phyloP scores from a whole-genome alignment of 2,329 filamentous ascomycete genomes.

The Magnaporthales sp. region DNA sequence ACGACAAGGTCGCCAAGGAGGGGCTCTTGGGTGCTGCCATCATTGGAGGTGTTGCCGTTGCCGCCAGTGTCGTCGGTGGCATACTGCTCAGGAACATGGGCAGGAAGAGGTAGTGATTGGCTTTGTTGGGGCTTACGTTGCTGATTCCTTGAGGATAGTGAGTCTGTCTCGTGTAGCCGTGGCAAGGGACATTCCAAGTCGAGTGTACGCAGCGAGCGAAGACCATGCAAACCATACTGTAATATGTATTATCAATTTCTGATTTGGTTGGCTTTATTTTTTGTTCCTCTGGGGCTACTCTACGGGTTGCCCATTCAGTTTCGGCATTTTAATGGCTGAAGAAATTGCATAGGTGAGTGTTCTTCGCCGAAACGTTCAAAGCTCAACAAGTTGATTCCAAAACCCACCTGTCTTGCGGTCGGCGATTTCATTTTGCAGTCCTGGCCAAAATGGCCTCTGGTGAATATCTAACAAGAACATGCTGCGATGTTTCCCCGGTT shows the following conservation, averaged over 20 bases:
- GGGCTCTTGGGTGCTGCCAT: constrained; percentile 92
- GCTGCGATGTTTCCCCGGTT: background rate
- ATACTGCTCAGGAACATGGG: constrained; percentile 71
- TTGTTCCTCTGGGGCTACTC: background rate
- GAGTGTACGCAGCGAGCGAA: background rate
- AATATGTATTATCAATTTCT: background rate
- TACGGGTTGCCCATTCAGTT: background rate
- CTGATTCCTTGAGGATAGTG: background rate
- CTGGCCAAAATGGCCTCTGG: background rate
- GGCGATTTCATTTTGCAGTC: background rate
- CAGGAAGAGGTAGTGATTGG: constrained; percentile 41
- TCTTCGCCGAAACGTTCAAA: no score
- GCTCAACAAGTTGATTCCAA: no score
- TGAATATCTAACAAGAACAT: background rate
- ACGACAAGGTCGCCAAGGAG: constrained; percentile 93
- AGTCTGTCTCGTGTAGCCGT: background rate
- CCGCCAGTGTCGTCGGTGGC: constrained; percentile 85
- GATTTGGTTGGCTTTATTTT: background rate
- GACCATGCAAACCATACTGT: background rate
- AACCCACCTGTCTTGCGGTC: no score
- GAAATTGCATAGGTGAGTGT: background rate
- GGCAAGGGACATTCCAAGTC: background rate
- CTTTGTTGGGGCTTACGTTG: background rate
- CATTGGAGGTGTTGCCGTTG: constrained; percentile 84
- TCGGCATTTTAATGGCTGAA: background rate